Base-by-base conservation (phyloP, 257 asterid genomes). In the Knoxia roxburghii region DNA sequence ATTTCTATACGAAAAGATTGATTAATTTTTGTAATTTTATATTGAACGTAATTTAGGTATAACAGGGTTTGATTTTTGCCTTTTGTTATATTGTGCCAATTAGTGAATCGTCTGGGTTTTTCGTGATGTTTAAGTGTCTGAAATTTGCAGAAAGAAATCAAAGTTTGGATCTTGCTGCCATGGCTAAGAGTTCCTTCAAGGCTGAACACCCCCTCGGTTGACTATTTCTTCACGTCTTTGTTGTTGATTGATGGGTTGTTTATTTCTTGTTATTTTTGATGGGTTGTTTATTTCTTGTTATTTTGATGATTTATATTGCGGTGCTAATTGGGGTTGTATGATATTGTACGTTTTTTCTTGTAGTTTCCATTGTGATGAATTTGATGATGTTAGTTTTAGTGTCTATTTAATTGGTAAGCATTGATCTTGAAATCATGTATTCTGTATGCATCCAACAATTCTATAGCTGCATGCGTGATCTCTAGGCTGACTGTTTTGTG, bases 131-230 rank as follows among this genome's bases (percentile, higher is more conserved):
- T 69, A 35, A 71, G 20, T 84, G 85, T 73, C 40, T 85, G 69
- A 82, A 73, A 75, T 81, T 74, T 75, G 82, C 90, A 84, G 91
- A 21, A 74, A 69, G 73, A 64, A 71, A 80, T 75, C 79, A 58
- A 70, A 80, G 75, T 45, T 75, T 67, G 83, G 81, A 60, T 56
- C 69, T 60, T 77, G 56, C 80, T 76, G 50, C 82, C 67, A 84
- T 87, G 96, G 87, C 87, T 49, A 86, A 81, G 73, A 76, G 81
- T 69, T 75, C 86, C 21, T 87, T 87, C 84, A 84, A 84, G 80
- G 73, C 78, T 41, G 86, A 83, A 35, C 77, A 83, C 45, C 82
- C 97, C 60, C 63, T 87, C 70, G 97, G 97, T 90, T 82, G 8
- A 10, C 49, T 26, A 6, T n/a, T 23, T 53, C 18, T 48, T 50